Base-by-base conservation (phyloP, 2,329 filamentous ascomycete genomes). In the Arthrobotrys iridis region DNA sequence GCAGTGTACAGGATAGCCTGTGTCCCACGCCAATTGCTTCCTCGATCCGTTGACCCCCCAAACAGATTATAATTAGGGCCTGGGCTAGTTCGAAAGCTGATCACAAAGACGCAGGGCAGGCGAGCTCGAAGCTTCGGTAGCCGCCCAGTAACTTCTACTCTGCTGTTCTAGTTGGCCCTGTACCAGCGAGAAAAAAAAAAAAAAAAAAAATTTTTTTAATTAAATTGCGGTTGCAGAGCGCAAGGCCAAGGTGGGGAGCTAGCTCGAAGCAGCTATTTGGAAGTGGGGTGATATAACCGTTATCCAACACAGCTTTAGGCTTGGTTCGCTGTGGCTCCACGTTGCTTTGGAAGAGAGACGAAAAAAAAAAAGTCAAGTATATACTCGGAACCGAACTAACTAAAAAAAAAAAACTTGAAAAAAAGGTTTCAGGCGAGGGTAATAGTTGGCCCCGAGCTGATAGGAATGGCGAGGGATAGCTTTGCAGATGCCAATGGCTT, bases 281-380 rank as follows among this genome's bases (percentile, higher is more conserved):
- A 62, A 55, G 65, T 70, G 65, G 65, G 65, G 65, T 70, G 65
- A 70, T 70, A 70, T 70, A 45, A 45, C 65, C 55, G 65, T 70
- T 70, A 70, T 70, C 65, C 55, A 70, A 70, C 65, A 68, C 40
- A 46, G 41, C 46, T 55, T 35, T 22, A 41, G 28, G 48, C 26
- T 22, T 26, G 28, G 22, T 30, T 30, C n/a, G 63, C 50, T 55
- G 50, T 68, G 64, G 64, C 65, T 70, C 65, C 65, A 70, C 65
- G 55, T 70, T 70, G 55, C 55, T 24, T 62, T 68, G 28, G 48
- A 48, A 46, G 24, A 50, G 48, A 46, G 26, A 66, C n/a, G n/a
- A n/a, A n/a, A n/a, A n/a, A n/a, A n/a, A n/a, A n/a, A n/a, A n/a
- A n/a, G n/a, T n/a, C n/a, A 46, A 63, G 24, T 63, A 24, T 43